Base-by-base conservation (phyloP, 2,329 filamentous ascomycete genomes). In the Neocatenulostroma microsporum region DNA sequence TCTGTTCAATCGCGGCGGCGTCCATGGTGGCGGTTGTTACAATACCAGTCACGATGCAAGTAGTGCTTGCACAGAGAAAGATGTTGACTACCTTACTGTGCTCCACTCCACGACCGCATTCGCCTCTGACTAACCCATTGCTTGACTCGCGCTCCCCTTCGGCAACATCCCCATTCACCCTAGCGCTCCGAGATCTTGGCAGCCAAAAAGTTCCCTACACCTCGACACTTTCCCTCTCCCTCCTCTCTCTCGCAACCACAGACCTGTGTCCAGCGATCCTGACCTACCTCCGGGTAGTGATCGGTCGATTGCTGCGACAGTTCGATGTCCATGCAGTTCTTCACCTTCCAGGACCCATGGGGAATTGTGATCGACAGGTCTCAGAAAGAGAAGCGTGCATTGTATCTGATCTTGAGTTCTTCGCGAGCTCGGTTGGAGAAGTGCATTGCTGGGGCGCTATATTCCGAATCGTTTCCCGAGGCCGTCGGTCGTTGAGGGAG, bases 351-450 rank as follows among this genome's bases (percentile, higher is more conserved):
- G 47, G 48, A n/a, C n/a, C n/a, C n/a, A n/a, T n/a, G 86, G 83
- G 87, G 81, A 82, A 85, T 66, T 88, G 83, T 82, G 78, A 84
- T 87, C 83, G 85, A 94, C 87, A 91, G 84, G 80, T 91, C 81
- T 84, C 63, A 93, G 81, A 94, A 63, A 57, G 75, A 91, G 68
- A 64, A 66, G 46, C 27, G 48, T 45, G 49, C 18, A 19, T 17
- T 32, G 23, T 44, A 70, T 69, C 62, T 67, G 68, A 64, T 61
- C 68, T 54, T 53, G 37, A 53, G 48, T 44, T 55, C 79, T 74
- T 65, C 57, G 73, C 81, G 80, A 85, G 75, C 74, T 40, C 76
- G 74, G 72, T 74, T 69, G 67, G 67, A 60, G 60, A 62, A 66
- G 61, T 54, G 61, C 65, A 66, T 68, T 27, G 21, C 19, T 24